Evolutionary conservation across 108 stramenopile genomes (phyloP).

Genomic region (Nitzschia sp.): DNA sequence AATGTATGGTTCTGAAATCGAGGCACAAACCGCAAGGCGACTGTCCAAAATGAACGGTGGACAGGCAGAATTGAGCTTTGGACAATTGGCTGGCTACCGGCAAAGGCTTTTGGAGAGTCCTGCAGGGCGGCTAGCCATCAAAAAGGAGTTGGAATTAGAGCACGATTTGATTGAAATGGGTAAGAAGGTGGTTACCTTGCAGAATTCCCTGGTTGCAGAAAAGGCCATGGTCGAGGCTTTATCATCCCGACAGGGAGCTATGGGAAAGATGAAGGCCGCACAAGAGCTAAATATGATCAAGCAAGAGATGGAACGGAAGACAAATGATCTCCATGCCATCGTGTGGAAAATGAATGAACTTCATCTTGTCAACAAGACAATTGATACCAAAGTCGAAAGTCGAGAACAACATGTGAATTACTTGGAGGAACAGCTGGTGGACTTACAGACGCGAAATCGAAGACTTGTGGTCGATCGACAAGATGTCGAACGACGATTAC

Average conservation of each 20-base stretch:
- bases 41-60: not conserved
- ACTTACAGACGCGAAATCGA: constrained; percentile 69
- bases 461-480: constrained; percentile 56
- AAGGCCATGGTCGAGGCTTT: constrained; percentile 80
- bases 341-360: constrained; percentile 91
- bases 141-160: constrained; percentile 76
- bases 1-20: constrained; percentile 26
- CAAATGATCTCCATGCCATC: constrained; percentile 74
- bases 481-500: constrained; percentile 55
- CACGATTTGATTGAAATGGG: constrained; percentile 65
- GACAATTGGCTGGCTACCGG: constrained; percentile 49
- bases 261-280: constrained; percentile 64
- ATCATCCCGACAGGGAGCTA: constrained; percentile 41
- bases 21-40: constrained; percentile 14
- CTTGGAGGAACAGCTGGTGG: constrained; percentile 75
- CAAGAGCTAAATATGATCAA: constrained; percentile 66
- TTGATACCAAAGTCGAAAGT: constrained; percentile 71
- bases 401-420: constrained; percentile 82
- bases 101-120: constrained; percentile 72
- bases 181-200: constrained; percentile 69
- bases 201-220: constrained; percentile 74
- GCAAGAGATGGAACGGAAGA: constrained; percentile 73
- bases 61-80: constrained; percentile 30
- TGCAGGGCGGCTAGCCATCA: constrained; percentile 57
- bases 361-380: constrained; percentile 84